These are phyloP conservation scores for Tricholoma matsutake DNA, from an alignment of 768 basidiomycete genomes.

Conservation along the genomic window DNA sequence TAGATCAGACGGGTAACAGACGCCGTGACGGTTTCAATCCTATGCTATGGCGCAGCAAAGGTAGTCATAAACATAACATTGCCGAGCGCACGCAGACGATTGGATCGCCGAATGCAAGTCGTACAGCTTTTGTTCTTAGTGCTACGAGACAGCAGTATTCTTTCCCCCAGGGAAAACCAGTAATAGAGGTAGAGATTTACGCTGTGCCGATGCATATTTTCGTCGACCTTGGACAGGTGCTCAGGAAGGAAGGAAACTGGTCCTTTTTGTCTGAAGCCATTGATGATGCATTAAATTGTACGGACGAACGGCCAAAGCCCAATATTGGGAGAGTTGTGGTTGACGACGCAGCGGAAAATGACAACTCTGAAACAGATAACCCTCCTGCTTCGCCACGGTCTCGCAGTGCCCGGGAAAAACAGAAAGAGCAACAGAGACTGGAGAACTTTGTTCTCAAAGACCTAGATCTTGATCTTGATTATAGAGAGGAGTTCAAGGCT, in stretches of 20 bases:
- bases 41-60: conserved; percentile 60
- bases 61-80: conserved; percentile 23
- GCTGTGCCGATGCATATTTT: conserved; percentile 72
- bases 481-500: conserved; percentile 21
- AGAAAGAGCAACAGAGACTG: conserved; percentile 39
- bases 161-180: not conserved
- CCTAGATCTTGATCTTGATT: conserved; percentile 50
- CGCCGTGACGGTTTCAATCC: conserved; percentile 47
- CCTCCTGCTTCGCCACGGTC: conserved; percentile 36
- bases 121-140: conserved; percentile 8
- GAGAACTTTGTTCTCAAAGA: conserved; percentile 58
- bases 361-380: conserved; percentile 32
- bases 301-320: not conserved
- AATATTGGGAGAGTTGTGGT: not conserved
- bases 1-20: conserved; percentile 58
- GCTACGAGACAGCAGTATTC: not conserved
- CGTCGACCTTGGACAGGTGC: conserved; percentile 53
- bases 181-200: conserved; percentile 35
- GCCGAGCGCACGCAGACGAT: not conserved
- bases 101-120: not conserved
- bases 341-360: conserved; percentile 14
- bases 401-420: conserved; percentile 19
- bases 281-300: conserved; percentile 1
- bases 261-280: conserved; percentile 47
- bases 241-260: conserved; percentile 37